Evolutionary conservation across 768 basidiomycete genomes (phyloP).

Genomic region (Suillus discolor): DNA sequence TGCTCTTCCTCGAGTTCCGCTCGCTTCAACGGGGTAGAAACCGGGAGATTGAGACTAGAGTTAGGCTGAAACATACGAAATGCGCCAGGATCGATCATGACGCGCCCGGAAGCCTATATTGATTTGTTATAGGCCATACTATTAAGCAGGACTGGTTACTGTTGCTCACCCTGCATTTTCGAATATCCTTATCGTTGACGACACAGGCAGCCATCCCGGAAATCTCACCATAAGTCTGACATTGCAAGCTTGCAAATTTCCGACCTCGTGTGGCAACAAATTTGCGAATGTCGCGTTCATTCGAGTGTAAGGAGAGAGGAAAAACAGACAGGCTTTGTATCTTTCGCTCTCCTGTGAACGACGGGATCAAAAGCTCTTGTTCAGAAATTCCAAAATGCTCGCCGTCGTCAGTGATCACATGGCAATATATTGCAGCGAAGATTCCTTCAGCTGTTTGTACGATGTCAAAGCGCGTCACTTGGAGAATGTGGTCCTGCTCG

Average conservation of each 20-base stretch:
- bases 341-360: no score
- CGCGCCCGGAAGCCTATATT: not conserved
- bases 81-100: constrained; percentile 2
- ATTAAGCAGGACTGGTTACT: not conserved
- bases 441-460: no score
- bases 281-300: not conserved
- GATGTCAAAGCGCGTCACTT: not conserved
- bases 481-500: not conserved
- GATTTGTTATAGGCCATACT: not conserved
- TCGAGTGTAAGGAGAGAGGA: not conserved
- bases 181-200: not conserved
- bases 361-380: no score
- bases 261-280: not conserved
- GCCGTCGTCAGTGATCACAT: no score
- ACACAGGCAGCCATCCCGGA: not conserved
- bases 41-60: not conserved
- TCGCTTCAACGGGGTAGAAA: not conserved
- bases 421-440: no score
- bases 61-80: not conserved
- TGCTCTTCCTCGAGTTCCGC: not conserved
- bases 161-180: not conserved
- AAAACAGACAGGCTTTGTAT: not conserved
- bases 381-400: no score
- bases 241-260: not conserved
- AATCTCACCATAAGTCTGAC: not conserved